phyloP scores from a whole-genome alignment of 306 rosid genomes.

The Vigna unguiculata region DNA sequence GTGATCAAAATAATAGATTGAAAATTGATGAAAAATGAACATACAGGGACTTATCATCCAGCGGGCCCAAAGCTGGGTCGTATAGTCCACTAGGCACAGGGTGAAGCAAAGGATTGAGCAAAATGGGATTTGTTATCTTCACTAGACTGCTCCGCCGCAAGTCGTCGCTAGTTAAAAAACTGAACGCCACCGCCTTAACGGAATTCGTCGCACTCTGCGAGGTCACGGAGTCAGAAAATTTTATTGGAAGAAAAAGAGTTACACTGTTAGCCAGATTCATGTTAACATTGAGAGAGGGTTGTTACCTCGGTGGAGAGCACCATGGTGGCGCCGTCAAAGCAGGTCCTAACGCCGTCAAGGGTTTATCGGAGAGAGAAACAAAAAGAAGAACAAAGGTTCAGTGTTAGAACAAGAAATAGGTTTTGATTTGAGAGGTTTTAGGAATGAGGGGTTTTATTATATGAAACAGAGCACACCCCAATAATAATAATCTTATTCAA shows the following conservation, averaged over 20 bases:
- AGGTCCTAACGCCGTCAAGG: not conserved
- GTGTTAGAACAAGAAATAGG: not conserved
- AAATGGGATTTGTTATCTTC: slow-evolving; percentile 55
- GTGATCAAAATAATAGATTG: no score
- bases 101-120: slow-evolving; percentile 47
- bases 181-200: slow-evolving; percentile 65
- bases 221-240: not conserved
- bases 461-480: no score
- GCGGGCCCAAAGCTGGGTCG: slow-evolving; percentile 86
- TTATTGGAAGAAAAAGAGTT: not conserved
- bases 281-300: not conserved
- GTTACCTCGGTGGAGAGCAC: slow-evolving; percentile 13
- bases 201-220: slow-evolving; percentile 69
- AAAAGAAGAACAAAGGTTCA: not conserved
- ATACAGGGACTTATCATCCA: slow-evolving; percentile 61
- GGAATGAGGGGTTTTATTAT: not conserved
- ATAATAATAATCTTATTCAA: no score
- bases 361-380: not conserved
- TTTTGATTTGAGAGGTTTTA: not conserved
- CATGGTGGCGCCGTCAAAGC: not conserved
- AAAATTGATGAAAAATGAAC: not conserved
- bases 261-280: not conserved
- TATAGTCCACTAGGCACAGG: slow-evolving; percentile 76
- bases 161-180: slow-evolving; percentile 72
- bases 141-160: slow-evolving; percentile 60